Percentiles rank a stretch among this genome's conserved stretches.
These are phyloP conservation scores for Citeromyces siamensis DNA, from an alignment of 1,139 yeast genomes.

Conservation along the genomic window DNA sequence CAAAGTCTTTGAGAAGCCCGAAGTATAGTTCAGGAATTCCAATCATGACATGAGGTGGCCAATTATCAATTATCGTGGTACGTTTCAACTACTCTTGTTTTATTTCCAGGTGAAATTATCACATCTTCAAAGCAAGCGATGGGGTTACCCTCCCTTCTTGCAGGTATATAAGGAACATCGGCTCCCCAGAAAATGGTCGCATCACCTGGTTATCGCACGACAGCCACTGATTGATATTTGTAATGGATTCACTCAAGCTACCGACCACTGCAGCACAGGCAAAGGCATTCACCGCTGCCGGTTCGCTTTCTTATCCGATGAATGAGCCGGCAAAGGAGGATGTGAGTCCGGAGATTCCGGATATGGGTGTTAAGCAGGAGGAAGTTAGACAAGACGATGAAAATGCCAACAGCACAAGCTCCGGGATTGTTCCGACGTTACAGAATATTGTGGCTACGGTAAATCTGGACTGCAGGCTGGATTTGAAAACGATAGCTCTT, in stretches of 20 bases:
- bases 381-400: constrained; percentile 9
- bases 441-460: constrained; percentile 98
- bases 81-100: too few relatives aligned
- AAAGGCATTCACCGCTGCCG: constrained; percentile 58
- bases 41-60: too few relatives aligned
- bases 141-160: background rate
- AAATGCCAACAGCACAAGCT: constrained; percentile 52
- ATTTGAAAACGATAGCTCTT: constrained; percentile 90
- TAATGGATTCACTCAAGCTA: constrained; percentile 55
- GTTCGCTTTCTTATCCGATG: constrained; percentile 50
- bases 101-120: too few relatives aligned
- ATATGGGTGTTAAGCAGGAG: constrained; percentile 6
- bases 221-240: constrained; percentile 3
- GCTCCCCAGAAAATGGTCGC: too few relatives aligned
- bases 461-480: constrained; percentile 89
- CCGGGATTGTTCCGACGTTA: constrained; percentile 92
- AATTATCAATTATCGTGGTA: too few relatives aligned
- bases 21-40: too few relatives aligned
- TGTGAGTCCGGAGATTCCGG: constrained; percentile 4
- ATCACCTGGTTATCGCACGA: constrained; percentile 2
- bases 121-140: background rate
- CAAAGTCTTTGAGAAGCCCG: too few relatives aligned
- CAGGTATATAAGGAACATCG: background rate
- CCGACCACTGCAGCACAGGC: constrained; percentile 81
- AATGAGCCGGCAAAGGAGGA: constrained; percentile 12